phyloP scores from a whole-genome alignment of 1,139 yeast species.

The Candida labiduridarum region DNA sequence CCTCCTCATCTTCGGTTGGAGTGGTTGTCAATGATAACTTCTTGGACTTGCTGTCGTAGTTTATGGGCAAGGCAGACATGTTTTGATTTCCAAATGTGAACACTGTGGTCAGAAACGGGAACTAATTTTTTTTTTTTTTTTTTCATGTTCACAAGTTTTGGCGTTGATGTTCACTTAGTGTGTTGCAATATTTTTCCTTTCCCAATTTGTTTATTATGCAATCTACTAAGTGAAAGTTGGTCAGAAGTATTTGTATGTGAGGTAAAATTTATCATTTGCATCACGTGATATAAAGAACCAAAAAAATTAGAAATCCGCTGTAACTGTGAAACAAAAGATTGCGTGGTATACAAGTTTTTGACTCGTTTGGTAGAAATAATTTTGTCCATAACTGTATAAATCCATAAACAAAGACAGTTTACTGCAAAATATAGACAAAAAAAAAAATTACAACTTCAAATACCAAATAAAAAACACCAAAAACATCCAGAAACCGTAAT shows the following conservation, averaged over 20 bases:
- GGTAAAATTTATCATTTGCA: neutral
- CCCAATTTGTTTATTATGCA: neutral
- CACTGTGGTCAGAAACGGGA: neutral
- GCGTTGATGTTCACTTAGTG: neutral
- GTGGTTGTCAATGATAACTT: slow-evolving; percentile 25
- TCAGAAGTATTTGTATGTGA: neutral
- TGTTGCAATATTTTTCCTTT: neutral
- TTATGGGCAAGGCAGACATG: slow-evolving; percentile 6
- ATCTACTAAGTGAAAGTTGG: neutral
- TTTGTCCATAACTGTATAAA: too few relatives aligned
- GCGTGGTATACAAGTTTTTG: too few relatives aligned
- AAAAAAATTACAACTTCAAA: neutral
- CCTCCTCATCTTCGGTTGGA: slow-evolving; percentile 19
- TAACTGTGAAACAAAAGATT: too few relatives aligned
- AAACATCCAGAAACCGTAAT: too few relatives aligned
- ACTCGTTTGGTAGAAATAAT: too few relatives aligned
- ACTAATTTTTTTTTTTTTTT: neutral
- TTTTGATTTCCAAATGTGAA: neutral
- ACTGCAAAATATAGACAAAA: neutral
- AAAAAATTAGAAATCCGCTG: too few relatives aligned
- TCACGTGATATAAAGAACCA: too few relatives aligned
- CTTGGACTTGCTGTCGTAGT: slow-evolving; percentile 32
- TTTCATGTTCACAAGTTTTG: neutral
- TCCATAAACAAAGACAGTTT: too few relatives aligned
- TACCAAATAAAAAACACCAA: neutral